These are phyloP conservation scores for Prunus armeniaca DNA, from an alignment of 306 rosid species.

Conservation along the genomic window DNA sequence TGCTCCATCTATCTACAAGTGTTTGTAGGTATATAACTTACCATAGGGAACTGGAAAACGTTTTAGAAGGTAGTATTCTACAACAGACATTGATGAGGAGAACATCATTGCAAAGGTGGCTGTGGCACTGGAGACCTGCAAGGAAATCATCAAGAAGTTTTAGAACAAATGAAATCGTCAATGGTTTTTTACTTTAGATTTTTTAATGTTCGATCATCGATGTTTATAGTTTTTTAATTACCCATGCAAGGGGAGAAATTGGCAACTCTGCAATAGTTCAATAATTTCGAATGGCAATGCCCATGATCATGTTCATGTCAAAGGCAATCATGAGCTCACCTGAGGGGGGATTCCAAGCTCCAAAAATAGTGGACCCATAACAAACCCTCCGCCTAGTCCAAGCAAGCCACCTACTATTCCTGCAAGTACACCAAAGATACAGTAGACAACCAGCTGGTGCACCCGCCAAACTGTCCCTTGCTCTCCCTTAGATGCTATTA, in stretches of 20 bases:
- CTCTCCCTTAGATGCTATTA: conserved; percentile 63
- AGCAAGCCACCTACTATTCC: conserved; percentile 90
- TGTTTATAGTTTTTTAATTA: not conserved
- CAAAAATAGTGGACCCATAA: conserved; percentile 91
- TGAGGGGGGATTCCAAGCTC: conserved; percentile 95
- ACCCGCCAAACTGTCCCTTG: conserved; percentile 41
- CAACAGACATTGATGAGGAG: conserved; percentile 96
- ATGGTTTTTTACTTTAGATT: too few species aligned
- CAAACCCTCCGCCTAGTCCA: conserved; percentile 95
- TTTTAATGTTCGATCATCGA: too few species aligned
- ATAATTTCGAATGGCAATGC: not conserved
- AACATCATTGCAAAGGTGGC: conserved; percentile 95
- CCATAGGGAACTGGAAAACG: conserved; percentile 94
- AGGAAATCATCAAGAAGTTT: conserved; percentile 5
- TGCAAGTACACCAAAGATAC: conserved; percentile 60
- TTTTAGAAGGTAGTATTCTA: conserved; percentile 80
- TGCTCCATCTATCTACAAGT: not conserved
- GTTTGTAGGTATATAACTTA: conserved; percentile 13
- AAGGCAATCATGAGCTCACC: conserved; percentile 39
- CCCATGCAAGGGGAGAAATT: not conserved
- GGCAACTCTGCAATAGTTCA: not conserved
- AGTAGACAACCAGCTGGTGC: conserved; percentile 51
- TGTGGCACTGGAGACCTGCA: conserved; percentile 91
- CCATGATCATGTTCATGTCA: not conserved
- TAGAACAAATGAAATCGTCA: conserved; percentile 2